Percentiles rank a stretch among this genome's conserved stretches.
Conservation (phyloP, 768 basidiomycete species). For the Punctularia strigosozonata region DNA sequence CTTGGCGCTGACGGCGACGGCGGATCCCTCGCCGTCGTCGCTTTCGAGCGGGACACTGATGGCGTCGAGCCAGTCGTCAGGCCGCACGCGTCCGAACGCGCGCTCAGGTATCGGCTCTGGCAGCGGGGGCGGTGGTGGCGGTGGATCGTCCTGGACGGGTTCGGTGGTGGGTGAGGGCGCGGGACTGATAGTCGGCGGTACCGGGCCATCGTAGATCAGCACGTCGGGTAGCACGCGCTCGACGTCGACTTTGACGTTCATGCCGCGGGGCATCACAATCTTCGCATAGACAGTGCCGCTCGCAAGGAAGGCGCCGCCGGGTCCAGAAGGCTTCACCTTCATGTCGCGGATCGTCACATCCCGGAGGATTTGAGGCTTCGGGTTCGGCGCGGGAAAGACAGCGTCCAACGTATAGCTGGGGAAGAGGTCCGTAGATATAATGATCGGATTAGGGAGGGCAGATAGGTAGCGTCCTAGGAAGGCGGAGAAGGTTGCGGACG, state of each 20-base stretch:
- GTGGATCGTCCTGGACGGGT: constrained; percentile 16
- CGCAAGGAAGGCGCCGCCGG: constrained; percentile 38
- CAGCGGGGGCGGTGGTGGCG: constrained; percentile 28
- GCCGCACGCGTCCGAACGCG: constrained; percentile 69
- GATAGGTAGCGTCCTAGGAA: constrained; percentile 61
- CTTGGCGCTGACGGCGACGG: constrained; percentile 48
- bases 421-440: constrained; percentile 44
- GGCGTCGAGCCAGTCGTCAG: constrained; percentile 53
- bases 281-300: constrained; percentile 58
- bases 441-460: constrained; percentile 40
- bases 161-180: constrained; percentile 2
- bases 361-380: constrained; percentile 53
- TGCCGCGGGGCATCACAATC: constrained; percentile 57
- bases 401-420: constrained; percentile 32
- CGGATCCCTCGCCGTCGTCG: constrained; percentile 36
- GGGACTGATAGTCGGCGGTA: constrained; percentile 22
- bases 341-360: constrained; percentile 69
- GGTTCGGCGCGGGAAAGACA: constrained; percentile 54
- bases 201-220: constrained; percentile 65
- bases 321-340: constrained; percentile 42
- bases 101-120: constrained; percentile 57
- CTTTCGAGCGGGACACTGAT: constrained; percentile 27
- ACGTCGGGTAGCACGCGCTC: constrained; percentile 63
- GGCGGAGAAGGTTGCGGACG: constrained; percentile 35
- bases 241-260: constrained; percentile 55